These are phyloP conservation scores for Tieghemiomyces parasiticus DNA, from an alignment of 192 early-diverging fungal species.

Conservation along the genomic window DNA sequence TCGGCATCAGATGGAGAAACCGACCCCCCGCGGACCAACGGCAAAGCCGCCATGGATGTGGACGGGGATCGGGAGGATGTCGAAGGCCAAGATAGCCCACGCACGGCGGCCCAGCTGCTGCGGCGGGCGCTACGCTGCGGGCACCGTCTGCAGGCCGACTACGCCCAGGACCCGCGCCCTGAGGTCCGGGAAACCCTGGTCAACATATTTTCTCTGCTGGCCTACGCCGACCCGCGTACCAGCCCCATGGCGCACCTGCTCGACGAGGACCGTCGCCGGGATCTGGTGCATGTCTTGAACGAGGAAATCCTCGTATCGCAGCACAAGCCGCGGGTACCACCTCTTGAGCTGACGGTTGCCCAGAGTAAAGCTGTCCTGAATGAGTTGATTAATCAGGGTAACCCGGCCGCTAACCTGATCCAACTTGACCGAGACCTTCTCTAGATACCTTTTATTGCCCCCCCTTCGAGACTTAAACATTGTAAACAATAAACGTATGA, in stretches of 20 bases:
- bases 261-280: slow-evolving; percentile 32
- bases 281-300: slow-evolving; percentile 49
- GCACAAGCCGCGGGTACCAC: slow-evolving; percentile 34
- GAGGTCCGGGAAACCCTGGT: slow-evolving; percentile 29
- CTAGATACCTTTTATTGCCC: no score
- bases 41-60: slow-evolving; percentile 20
- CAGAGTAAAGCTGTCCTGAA: slow-evolving; percentile 21
- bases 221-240: slow-evolving; percentile 42
- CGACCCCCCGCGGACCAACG: slow-evolving; percentile 4
- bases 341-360: slow-evolving; percentile 33
- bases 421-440: slow-evolving; percentile 25
- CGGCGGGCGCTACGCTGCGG: slow-evolving; percentile 30
- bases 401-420: slow-evolving; percentile 22
- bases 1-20: neutral
- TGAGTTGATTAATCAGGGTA: slow-evolving; percentile 22
- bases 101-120: slow-evolving; percentile 13
- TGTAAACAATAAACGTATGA: no score
- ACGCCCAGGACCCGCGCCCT: slow-evolving; percentile 23
- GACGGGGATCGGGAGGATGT: slow-evolving; percentile 19
- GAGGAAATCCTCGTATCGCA: slow-evolving; percentile 47
- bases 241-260: slow-evolving; percentile 34
- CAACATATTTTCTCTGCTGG: slow-evolving; percentile 54
- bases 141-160: slow-evolving; percentile 38
- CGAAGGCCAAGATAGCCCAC: slow-evolving; percentile 15
- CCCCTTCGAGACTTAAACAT: no score